Conservation (phyloP, 352 stramenopile species). For the Phytopythium kandeliae region DNA sequence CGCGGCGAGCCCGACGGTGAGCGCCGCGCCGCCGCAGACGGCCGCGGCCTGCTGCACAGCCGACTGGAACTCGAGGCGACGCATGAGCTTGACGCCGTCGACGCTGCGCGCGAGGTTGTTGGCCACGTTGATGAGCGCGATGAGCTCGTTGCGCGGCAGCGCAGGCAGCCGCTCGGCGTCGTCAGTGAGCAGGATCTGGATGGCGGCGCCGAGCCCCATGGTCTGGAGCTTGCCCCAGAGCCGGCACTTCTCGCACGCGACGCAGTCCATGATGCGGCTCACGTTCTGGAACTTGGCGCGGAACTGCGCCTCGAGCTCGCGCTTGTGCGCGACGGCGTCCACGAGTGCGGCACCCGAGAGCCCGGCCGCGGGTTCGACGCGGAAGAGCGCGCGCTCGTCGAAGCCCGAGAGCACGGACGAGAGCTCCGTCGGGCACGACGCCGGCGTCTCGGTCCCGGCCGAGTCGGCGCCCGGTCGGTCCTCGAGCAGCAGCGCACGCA, state of each 20-base stretch:
- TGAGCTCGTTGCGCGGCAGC: constrained; percentile 95
- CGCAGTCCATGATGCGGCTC: constrained; percentile 97
- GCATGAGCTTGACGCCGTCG: constrained; percentile 74
- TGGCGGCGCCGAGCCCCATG: constrained; percentile 93
- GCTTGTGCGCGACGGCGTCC: constrained; percentile 56
- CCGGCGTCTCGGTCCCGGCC: constrained; percentile 6
- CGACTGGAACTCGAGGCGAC: constrained; percentile 65
- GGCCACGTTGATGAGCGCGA: constrained; percentile 96
- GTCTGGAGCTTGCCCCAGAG: constrained; percentile 98
- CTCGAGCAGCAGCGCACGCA: constrained; percentile 64
- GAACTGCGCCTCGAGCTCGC: constrained; percentile 65
- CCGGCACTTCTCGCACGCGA: constrained; percentile 98
- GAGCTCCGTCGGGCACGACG: constrained; percentile 40
- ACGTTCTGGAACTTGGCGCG: constrained; percentile 97
- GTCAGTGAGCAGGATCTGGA: constrained; percentile 96
- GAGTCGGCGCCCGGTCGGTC: constrained; percentile 10
- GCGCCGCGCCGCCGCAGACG: constrained; percentile 34
- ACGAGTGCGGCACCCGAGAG: constrained; percentile 54
- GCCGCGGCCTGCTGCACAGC: constrained; percentile 55
- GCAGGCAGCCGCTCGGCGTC: constrained; percentile 66
- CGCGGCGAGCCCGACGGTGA: constrained; percentile 40
- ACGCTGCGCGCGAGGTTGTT: constrained; percentile 81
- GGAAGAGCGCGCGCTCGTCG: constrained; percentile 86
- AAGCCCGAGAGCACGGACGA: constrained; percentile 80
- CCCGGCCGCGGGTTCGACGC: constrained; percentile 40